Evolutionary conservation across 2,329 filamentous ascomycete species (phyloP).

Genomic region (Byssoonygena ceratinophila): DNA sequence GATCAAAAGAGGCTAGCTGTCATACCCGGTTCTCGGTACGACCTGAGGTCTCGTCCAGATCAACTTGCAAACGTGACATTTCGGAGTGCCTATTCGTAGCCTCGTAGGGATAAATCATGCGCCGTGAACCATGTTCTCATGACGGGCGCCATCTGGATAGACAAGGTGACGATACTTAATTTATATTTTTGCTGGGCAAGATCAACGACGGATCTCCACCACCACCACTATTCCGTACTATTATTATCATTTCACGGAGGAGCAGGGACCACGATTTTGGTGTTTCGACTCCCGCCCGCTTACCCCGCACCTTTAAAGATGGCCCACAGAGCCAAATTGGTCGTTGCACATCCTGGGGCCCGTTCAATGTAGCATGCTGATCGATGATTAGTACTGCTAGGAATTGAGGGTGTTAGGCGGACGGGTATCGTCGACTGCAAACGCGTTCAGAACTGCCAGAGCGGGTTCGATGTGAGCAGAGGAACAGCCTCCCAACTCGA

Average conservation of each 20-base stretch:
- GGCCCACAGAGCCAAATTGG: background rate
- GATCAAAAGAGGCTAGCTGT: background rate
- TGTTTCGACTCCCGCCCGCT: background rate
- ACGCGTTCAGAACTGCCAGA: background rate
- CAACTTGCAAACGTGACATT: background rate
- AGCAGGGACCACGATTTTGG: background rate
- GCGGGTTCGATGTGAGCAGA: no score
- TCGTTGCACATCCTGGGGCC: background rate
- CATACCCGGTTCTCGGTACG: background rate
- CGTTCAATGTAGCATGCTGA: background rate
- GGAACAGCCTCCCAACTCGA: no score
- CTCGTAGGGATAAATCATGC: slow-evolving; percentile 9
- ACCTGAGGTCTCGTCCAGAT: background rate
- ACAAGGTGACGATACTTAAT: background rate
- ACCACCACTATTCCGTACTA: background rate
- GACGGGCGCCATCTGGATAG: background rate
- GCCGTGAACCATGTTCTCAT: slow-evolving; percentile 2
- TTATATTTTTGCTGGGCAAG: background rate
- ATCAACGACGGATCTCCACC: background rate
- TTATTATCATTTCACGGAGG: background rate
- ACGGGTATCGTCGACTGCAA: background rate
- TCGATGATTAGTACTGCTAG: background rate
- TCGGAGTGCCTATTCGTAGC: slow-evolving; percentile 2
- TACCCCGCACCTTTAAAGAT: background rate
- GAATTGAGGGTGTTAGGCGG: no score